Evolutionary conservation across 2,329 filamentous ascomycete genomes (phyloP), one percentile per base, ranked within the genome.

Genomic region (Furcasterigmium sp.): DNA sequence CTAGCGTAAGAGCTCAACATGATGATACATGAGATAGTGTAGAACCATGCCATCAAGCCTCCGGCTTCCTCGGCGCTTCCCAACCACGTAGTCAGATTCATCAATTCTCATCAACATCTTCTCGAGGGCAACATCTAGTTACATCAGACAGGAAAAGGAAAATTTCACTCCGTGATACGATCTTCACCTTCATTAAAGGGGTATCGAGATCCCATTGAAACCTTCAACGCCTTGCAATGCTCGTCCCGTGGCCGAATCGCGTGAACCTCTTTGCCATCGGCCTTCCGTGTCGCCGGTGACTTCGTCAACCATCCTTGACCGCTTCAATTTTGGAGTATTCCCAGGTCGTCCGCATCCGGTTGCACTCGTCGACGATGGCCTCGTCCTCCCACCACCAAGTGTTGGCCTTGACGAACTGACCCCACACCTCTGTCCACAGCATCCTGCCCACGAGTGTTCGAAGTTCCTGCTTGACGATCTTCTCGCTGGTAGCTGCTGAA

Each of bases 341-440:
- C 76, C 78, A 83, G 43, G 68, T 67, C 1, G 79, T 83, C 5
- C 70, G 70, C 47, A 74, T 55, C 43, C 69, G 60, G 14, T 70
- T 54, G 46, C 79, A 83, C 56, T 83, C 79, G 32, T 72, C 65
- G 3, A 79, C 59, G 44, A 76, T 77, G 1, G 59, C 66, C 11
- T 64, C 58, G 25, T 81, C 73, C 34, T 83, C 76, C 79, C 79
- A 83, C 80, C 80, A 84, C 78, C 78, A 82, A 35, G 56, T 62
- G 7, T 68, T 58, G 0, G 67, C 68, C 3, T 64, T 68, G 8
- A 80, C 69, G 46, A 68, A 73, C 3, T 56, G 53, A 0, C 79
- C 78, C 80, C 79, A 84, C 11, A 78, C 69, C 52, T 82, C 73
- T 52, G 70, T 68, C 80, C 80, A 84, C 15, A 84, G 60, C 65